These are phyloP conservation scores for Polyporus tsugae DNA, from an alignment of 1,284 basidiomycete genomes.

Conservation along the genomic window DNA sequence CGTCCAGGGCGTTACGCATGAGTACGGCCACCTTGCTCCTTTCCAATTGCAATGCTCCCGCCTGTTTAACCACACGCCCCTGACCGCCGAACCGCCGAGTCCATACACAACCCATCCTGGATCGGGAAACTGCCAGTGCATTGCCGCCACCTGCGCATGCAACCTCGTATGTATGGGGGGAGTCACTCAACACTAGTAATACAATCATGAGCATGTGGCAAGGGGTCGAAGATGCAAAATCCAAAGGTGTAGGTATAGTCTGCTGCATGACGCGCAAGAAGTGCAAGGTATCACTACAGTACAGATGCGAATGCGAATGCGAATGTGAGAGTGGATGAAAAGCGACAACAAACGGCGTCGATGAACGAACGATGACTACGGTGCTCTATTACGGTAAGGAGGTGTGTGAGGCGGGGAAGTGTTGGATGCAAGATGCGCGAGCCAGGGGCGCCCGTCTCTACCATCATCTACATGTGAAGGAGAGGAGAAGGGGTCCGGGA, in stretches of 20 bases:
- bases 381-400: background rate
- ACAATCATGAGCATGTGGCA: constrained; percentile 2
- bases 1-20: background rate
- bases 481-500: no score
- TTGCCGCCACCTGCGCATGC: no score
- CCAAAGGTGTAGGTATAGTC: background rate
- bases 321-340: background rate
- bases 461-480: no score
- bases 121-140: no score
- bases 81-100: background rate
- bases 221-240: background rate
- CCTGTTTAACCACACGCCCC: no score
- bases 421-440: no score
- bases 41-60: no score
- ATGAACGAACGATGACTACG: background rate
- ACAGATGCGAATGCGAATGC: background rate
- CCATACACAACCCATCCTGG: no score
- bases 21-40: no score
- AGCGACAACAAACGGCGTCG: background rate
- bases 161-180: background rate
- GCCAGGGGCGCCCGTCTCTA: no score
- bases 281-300: constrained; percentile 9
- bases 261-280: constrained; percentile 4
- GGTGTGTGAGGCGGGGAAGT: background rate
- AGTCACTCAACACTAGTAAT: background rate